phyloP scores from a whole-genome alignment of 169 alveolate genomes.

The Eimeria necatrix region DNA sequence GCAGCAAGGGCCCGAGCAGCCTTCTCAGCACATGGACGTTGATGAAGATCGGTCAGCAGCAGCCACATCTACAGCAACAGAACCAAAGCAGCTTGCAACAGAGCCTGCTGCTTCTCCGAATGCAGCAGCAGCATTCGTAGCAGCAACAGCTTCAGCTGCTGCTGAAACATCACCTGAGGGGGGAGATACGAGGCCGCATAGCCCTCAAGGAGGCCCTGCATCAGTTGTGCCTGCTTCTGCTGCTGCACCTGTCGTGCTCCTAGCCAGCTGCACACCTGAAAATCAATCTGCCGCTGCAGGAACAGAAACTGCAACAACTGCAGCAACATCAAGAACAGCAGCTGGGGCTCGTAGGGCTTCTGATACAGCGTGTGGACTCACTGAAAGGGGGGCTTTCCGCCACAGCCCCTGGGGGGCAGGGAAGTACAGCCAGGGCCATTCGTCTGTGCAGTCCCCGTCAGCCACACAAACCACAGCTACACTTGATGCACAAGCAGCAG shows the following conservation, averaged over 20 bases:
- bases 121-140: neutral
- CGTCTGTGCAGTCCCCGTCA: neutral
- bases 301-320: slow-evolving; percentile 4
- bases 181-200: slow-evolving; percentile 2
- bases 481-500: too few relatives aligned
- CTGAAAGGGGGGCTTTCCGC: neutral
- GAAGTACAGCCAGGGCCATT: neutral
- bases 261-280: neutral
- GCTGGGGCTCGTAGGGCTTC: neutral
- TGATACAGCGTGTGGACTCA: neutral
- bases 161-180: neutral
- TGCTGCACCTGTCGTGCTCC: neutral
- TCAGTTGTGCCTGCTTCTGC: neutral
- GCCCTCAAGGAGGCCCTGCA: slow-evolving; percentile 3
- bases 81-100: neutral
- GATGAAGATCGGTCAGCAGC: neutral
- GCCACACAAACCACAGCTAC: too few relatives aligned
- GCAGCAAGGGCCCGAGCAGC: neutral
- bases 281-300: neutral
- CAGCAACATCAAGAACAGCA: slow-evolving; percentile 28
- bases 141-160: neutral
- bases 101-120: slow-evolving; percentile 19
- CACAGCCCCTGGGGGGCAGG: neutral
- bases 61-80: neutral
- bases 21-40: neutral